These are phyloP conservation scores for Colletotrichum cereale DNA, from an alignment of 2,329 filamentous ascomycete species.

Conservation along the genomic window DNA sequence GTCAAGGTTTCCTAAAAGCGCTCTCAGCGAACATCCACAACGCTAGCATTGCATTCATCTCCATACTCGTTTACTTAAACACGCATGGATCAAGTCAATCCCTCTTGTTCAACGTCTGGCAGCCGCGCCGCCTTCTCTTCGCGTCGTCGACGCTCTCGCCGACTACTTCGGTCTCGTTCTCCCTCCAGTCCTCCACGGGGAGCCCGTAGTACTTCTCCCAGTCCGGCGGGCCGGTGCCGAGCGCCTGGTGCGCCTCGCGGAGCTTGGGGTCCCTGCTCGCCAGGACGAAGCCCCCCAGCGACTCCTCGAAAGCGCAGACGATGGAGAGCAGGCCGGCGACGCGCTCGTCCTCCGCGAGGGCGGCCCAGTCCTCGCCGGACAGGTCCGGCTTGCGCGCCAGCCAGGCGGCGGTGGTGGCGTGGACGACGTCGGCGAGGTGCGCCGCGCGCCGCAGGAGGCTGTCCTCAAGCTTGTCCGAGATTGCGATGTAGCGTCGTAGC, in stretches of 20 bases:
- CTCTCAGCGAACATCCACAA: not conserved
- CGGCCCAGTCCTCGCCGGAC: not conserved
- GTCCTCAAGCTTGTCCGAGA: not conserved
- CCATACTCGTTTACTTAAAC: too few species aligned
- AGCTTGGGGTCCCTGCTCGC: not conserved
- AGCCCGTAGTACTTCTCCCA: not conserved
- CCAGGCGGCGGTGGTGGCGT: not conserved
- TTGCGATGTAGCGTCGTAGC: not conserved
- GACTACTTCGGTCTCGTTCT: not conserved
- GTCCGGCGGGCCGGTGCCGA: not conserved
- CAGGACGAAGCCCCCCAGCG: not conserved
- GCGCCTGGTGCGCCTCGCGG: not conserved
- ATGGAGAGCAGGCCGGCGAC: too few species aligned
- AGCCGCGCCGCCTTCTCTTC: not conserved
- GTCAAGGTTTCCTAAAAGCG: not conserved
- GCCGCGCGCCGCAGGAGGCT: not conserved
- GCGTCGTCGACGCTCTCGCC: not conserved
- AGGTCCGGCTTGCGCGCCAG: not conserved
- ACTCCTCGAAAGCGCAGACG: not conserved
- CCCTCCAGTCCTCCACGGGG: not conserved
- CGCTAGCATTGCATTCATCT: not conserved
- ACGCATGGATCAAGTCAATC: accelerated
- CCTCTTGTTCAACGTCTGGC: accelerated
- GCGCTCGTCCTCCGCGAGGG: not conserved
- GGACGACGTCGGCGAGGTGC: not conserved